Conservation (phyloP, 371 early-diverging fungal species). For the Quaeritorhiza haematococci region DNA sequence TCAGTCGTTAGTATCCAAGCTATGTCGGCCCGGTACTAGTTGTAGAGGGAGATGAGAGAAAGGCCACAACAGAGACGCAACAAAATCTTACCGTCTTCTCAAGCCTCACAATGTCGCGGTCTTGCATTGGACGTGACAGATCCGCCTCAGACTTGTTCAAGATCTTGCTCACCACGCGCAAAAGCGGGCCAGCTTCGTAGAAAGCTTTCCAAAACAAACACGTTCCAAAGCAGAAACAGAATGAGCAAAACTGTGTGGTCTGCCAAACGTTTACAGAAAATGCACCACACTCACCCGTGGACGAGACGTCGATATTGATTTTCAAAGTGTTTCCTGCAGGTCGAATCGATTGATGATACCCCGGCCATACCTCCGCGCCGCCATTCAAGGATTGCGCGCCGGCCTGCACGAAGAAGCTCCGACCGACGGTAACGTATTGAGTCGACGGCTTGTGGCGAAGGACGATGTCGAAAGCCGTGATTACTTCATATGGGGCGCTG, state of each 20-base stretch:
- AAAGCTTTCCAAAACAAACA: too few relatives aligned
- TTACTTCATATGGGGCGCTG: too few relatives aligned
- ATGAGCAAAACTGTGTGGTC: too few relatives aligned
- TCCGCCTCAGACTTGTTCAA: neutral
- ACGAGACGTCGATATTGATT: neutral
- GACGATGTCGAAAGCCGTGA: neutral
- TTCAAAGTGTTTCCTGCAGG: neutral
- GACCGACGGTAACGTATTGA: neutral
- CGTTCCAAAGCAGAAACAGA: slow-evolving; percentile 1
- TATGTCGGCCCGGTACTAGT: too few relatives aligned
- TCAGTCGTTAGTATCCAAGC: too few relatives aligned
- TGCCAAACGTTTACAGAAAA: neutral
- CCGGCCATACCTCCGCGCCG: neutral
- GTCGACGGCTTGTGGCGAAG: neutral
- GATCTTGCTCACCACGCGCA: slow-evolving; percentile 1
- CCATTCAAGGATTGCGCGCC: neutral
- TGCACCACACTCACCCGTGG: neutral
- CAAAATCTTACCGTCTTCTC: slow-evolving; percentile 29
- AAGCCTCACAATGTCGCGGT: slow-evolving; percentile 42
- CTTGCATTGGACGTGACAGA: slow-evolving; percentile 17
- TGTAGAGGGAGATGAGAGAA: too few relatives aligned
- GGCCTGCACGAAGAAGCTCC: neutral
- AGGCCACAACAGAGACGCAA: too few relatives aligned
- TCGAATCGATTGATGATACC: slow-evolving; percentile 1
- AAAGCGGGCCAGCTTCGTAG: slow-evolving; percentile 1